A percentile compares a stretch with the other conserved stretches of the same genome.
Evolutionary conservation across 1,139 yeast genomes (phyloP).

Genomic region (Taphrina flavorubra): DNA sequence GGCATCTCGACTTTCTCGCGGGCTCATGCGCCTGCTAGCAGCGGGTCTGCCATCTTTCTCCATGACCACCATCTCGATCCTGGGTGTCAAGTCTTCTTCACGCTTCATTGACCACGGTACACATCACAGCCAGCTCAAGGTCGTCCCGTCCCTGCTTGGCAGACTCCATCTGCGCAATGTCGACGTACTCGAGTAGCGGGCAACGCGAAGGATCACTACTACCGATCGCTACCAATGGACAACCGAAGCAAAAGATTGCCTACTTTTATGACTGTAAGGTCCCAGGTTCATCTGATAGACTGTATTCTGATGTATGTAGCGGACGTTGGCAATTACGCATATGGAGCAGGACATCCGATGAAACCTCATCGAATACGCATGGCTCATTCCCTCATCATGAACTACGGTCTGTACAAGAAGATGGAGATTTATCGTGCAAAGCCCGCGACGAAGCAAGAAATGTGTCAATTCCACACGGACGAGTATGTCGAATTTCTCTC

Average conservation of each 20-base stretch:
- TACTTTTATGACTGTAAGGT: constrained; percentile 47
- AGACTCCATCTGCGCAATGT: not conserved
- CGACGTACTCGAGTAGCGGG: constrained; percentile 38
- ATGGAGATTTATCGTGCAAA: constrained; percentile 97
- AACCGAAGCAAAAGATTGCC: constrained; percentile 44
- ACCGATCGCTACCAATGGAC: constrained; percentile 42
- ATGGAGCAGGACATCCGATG: constrained; percentile 99
- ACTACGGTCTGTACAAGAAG: constrained; percentile 92
- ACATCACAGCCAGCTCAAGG: no score
- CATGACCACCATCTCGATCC: no score
- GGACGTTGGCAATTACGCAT: constrained; percentile 96
- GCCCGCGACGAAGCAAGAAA: constrained; percentile 97
- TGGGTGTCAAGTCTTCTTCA: no score
- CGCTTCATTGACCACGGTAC: no score
- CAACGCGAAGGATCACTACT: constrained; percentile 40
- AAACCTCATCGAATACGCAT: constrained; percentile 97
- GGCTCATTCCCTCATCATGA: constrained; percentile 82
- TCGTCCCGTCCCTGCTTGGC: not conserved
- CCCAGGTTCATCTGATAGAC: not conserved
- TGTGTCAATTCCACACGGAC: constrained; percentile 98
- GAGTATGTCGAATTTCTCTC: constrained; percentile 93
- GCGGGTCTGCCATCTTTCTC: no score
- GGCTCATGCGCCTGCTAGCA: no score
- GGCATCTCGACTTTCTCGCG: not conserved
- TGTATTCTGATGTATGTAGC: constrained; percentile 51